Conservation (phyloP, 306 rosid species). For the Quercus ilex region DNA sequence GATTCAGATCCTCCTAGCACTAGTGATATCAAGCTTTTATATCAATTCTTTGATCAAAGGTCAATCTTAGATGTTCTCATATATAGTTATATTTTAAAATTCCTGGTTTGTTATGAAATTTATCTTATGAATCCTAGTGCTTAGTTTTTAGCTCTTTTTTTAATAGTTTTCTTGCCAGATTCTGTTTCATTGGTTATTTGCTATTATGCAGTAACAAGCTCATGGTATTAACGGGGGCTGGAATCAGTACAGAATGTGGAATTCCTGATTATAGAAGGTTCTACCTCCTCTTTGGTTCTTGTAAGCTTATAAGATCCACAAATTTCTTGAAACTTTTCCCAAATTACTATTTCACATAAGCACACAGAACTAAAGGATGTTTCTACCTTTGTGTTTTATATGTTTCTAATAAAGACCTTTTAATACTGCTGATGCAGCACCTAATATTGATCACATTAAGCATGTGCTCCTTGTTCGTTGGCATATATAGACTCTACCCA, state of each 20-base stretch:
- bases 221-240: slow-evolving; percentile 81
- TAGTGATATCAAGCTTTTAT: slow-evolving; percentile 56
- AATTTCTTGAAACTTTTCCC: not conserved
- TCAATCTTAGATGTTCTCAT: slow-evolving; percentile 10
- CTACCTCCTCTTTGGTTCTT: slow-evolving; percentile 7
- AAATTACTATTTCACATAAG: not conserved
- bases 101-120: not conserved
- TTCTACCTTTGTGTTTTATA: not conserved
- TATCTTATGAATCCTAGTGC: not conserved
- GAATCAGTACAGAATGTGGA: slow-evolving; percentile 95
- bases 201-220: slow-evolving; percentile 59
- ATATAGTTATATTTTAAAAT: not conserved
- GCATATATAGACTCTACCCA: not conserved
- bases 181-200: slow-evolving; percentile 9
- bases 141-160: not conserved
- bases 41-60: slow-evolving; percentile 75
- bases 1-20: slow-evolving; percentile 82
- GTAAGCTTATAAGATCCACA: not conserved
- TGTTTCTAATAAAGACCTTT: not conserved
- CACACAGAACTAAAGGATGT: not conserved
- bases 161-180: slow-evolving; percentile 10
- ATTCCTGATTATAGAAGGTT: slow-evolving; percentile 97
- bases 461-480: not conserved
- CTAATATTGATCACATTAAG: not conserved
- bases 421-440: not conserved